Conservation (phyloP, 768 basidiomycete genomes). For the Melanogaster broomeanus region DNA sequence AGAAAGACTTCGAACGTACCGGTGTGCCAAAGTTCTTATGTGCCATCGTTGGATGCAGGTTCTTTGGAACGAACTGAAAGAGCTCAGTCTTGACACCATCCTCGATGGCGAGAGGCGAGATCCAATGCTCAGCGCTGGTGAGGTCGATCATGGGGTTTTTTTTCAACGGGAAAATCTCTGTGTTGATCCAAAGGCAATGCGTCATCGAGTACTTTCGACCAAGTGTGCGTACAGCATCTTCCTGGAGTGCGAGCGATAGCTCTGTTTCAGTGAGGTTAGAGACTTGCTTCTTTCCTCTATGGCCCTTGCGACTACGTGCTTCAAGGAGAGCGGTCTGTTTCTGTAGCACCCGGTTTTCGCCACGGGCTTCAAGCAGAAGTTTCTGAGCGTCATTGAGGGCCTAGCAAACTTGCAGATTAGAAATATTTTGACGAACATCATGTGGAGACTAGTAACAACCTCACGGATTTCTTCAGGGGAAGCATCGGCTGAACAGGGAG, state of each 20-base stretch:
- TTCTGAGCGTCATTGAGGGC: no score
- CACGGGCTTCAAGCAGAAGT: no score
- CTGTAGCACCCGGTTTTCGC: no score
- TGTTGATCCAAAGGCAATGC: constrained; percentile 3
- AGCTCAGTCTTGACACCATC: constrained; percentile 4
- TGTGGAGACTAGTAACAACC: no score
- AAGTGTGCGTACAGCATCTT: neutral
- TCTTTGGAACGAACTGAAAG: constrained; percentile 3
- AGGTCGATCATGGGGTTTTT: neutral
- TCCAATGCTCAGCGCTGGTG: neutral
- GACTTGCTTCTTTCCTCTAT: constrained; percentile 3
- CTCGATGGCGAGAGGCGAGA: constrained; percentile 3
- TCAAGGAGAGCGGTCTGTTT: no score
- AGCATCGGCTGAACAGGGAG: no score
- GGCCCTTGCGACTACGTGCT: no score
- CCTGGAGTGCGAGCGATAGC: neutral
- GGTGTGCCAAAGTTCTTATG: neutral
- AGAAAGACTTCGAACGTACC: no score
- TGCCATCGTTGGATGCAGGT: neutral
- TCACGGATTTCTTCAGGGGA: no score
- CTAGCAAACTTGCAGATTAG: no score
- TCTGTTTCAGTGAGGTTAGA: neutral
- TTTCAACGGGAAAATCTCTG: neutral
- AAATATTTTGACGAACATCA: no score
- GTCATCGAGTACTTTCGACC: constrained; percentile 2